Conservation (phyloP, 192 early-diverging fungal genomes). For the Coemansia pectinata region DNA sequence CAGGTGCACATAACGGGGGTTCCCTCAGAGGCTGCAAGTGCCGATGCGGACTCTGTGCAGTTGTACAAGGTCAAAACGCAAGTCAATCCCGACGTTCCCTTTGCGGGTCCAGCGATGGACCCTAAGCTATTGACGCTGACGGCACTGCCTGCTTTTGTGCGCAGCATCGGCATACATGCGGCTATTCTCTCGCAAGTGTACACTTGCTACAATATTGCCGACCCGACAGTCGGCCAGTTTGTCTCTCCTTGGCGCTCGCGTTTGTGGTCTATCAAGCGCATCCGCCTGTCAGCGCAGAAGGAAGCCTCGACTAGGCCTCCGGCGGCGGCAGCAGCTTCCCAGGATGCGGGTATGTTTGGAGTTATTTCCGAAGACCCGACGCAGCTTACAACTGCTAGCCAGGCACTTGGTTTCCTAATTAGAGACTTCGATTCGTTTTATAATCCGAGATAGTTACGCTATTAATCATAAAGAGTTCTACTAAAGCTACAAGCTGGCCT, state of each 20-base stretch:
- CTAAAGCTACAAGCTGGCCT: background rate
- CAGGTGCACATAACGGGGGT: constrained; percentile 57
- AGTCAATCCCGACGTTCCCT: constrained; percentile 75
- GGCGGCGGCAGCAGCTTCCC: background rate
- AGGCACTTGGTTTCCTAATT: constrained; percentile 46
- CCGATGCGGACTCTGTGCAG: constrained; percentile 13
- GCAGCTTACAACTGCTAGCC: constrained; percentile 26
- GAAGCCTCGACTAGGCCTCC: constrained; percentile 9
- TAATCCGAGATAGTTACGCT: background rate
- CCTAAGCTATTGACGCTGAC: constrained; percentile 81
- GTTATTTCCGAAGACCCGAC: constrained; percentile 26
- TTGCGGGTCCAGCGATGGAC: constrained; percentile 76
- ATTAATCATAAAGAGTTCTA: background rate
- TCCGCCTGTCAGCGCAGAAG: constrained; percentile 42
- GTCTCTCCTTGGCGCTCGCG: constrained; percentile 88
- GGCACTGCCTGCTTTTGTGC: constrained; percentile 76
- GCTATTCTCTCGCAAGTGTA: constrained; percentile 91
- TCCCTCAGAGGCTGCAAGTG: constrained; percentile 6
- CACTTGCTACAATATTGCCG: constrained; percentile 62
- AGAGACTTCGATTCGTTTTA: constrained; percentile 31
- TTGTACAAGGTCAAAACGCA: constrained; percentile 68
- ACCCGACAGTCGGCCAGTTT: constrained; percentile 61
- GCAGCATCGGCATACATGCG: constrained; percentile 82
- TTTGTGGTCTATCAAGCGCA: constrained; percentile 87
- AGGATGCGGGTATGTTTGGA: constrained; percentile 27